These are phyloP conservation scores for Mycogone perniciosa DNA, from an alignment of 2,329 filamentous ascomycete species.

Conservation along the genomic window DNA sequence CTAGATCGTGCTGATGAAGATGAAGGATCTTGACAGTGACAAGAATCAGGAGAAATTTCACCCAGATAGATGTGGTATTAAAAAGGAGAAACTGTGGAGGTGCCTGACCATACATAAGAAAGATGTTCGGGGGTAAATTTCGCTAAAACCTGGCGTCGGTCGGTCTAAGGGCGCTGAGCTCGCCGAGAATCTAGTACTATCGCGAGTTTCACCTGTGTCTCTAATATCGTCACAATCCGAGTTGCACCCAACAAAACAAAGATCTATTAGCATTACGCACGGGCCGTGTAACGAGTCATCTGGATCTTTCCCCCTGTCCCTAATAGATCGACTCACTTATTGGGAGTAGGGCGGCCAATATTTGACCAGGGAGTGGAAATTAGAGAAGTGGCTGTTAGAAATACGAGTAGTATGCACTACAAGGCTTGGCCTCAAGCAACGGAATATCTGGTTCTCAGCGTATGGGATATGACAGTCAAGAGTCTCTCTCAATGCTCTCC, in stretches of 20 bases:
- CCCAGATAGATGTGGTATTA: slow-evolving; percentile 1
- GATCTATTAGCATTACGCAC: no score
- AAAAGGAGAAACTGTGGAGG: slow-evolving; percentile 7
- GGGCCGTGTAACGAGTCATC: no score
- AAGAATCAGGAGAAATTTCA: slow-evolving; percentile 2
- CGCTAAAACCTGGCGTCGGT: slow-evolving; percentile 14
- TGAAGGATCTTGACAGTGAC: background rate
- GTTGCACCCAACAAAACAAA: slow-evolving; percentile 2
- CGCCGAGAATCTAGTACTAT: background rate
- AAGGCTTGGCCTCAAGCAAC: no score
- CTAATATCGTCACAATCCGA: background rate
- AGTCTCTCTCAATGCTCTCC: no score
- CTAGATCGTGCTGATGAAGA: background rate
- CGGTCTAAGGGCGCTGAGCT: background rate
- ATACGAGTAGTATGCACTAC: no score
- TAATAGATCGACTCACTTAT: no score
- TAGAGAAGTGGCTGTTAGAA: no score
- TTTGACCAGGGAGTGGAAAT: no score
- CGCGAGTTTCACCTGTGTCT: slow-evolving; percentile 2
- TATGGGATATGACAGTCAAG: no score
- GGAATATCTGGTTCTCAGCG: no score
- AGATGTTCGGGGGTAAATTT: slow-evolving; percentile 14
- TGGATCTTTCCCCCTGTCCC: no score
- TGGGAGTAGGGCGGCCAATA: no score
- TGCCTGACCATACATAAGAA: background rate